Conservation (phyloP, 768 basidiomycete species). For the Mycena epipterygia region DNA sequence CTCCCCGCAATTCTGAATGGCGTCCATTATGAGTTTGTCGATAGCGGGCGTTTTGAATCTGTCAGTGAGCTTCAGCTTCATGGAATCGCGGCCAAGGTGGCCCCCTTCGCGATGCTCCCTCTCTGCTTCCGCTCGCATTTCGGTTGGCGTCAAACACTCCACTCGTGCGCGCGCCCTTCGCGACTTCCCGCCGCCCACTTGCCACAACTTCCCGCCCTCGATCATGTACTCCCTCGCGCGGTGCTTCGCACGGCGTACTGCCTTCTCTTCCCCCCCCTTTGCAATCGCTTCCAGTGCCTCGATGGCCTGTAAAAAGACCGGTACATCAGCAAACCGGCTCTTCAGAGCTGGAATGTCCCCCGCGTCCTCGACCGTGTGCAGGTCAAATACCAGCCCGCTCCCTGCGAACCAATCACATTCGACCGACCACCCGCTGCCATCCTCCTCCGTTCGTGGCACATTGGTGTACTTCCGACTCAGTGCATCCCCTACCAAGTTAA, state of each 20-base stretch:
- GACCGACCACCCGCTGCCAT: slow-evolving; percentile 35
- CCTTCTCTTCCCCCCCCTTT: slow-evolving; percentile 26
- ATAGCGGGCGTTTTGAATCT: slow-evolving; percentile 31
- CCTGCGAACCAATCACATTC: slow-evolving; percentile 41
- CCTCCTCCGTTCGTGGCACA: neutral
- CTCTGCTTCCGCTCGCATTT: slow-evolving; percentile 22
- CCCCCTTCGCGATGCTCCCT: slow-evolving; percentile 21
- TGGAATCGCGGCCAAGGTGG: slow-evolving; percentile 40
- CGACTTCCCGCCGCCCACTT: neutral
- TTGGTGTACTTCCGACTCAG: slow-evolving; percentile 36
- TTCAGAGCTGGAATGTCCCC: neutral
- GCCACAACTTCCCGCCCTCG: slow-evolving; percentile 24
- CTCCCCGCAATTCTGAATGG: slow-evolving; percentile 42
- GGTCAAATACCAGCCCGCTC: slow-evolving; percentile 27
- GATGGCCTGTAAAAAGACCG: slow-evolving; percentile 10
- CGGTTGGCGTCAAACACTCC: slow-evolving; percentile 6
- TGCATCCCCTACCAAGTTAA: slow-evolving; percentile 37
- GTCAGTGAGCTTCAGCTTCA: slow-evolving; percentile 37
- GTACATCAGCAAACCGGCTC: slow-evolving; percentile 25
- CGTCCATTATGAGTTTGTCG: slow-evolving; percentile 36
- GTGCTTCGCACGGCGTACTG: slow-evolving; percentile 1
- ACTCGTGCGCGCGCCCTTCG: slow-evolving; percentile 2
- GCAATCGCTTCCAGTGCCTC: slow-evolving; percentile 14
- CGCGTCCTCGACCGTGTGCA: neutral
- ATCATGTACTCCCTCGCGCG: slow-evolving; percentile 15